These are phyloP conservation scores for Arachis monticola DNA, from an alignment of 331 rosid species.

Conservation along the genomic window DNA sequence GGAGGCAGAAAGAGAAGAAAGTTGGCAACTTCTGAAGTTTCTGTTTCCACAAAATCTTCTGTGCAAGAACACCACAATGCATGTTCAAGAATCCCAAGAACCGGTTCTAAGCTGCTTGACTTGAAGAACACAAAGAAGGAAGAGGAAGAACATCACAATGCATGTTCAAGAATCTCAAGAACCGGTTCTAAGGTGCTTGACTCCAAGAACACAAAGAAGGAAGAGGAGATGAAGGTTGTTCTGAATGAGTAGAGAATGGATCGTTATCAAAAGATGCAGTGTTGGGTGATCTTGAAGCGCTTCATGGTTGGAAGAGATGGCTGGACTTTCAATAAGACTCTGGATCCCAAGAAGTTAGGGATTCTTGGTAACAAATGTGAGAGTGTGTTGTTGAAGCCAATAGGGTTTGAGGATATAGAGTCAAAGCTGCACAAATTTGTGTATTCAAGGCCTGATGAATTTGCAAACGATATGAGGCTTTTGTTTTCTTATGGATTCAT, in stretches of 20 bases:
- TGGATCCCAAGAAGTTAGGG: not conserved
- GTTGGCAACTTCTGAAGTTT: not conserved
- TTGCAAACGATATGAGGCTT: slow-evolving; percentile 2
- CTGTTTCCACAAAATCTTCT: not conserved
- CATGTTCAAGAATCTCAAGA: not conserved
- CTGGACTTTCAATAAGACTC: not conserved
- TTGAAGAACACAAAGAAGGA: too few species aligned
- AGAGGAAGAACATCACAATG: not conserved
- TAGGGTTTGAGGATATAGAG: not conserved
- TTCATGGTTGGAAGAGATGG: slow-evolving; percentile 24
- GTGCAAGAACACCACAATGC: not conserved
- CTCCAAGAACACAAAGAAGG: not conserved
- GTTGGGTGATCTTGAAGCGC: slow-evolving; percentile 30
- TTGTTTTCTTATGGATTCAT: not conserved
- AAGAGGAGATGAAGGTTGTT: not conserved
- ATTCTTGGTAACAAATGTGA: not conserved
- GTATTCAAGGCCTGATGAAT: slow-evolving; percentile 10
- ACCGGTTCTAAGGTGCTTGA: too few species aligned
- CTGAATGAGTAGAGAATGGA: not conserved
- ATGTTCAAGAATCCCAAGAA: too few species aligned
- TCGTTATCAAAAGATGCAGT: not conserved
- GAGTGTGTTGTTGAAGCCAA: not conserved
- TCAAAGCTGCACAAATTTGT: not conserved
- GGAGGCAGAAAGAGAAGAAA: not conserved
- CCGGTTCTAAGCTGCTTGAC: too few species aligned